These are phyloP conservation scores for Draba incana DNA, from an alignment of 345 rosid genomes.

Conservation along the genomic window DNA sequence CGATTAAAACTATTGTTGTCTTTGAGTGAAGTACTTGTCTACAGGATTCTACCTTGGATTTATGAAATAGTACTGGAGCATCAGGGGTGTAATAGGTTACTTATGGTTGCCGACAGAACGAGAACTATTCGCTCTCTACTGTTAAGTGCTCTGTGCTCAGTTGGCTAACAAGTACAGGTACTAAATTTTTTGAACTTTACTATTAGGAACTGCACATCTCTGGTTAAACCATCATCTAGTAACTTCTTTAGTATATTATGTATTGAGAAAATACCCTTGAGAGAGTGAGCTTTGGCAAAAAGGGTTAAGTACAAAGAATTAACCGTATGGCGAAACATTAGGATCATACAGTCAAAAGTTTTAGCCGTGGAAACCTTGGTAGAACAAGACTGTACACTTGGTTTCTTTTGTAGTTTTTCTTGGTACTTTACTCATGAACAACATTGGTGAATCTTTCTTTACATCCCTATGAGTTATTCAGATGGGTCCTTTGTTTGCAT, in stretches of 20 bases:
- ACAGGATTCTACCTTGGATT: constrained; percentile 24
- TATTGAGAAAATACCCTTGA: not conserved
- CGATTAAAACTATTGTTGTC: constrained; percentile 18
- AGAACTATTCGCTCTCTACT: too few relatives aligned
- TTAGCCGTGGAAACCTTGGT: not conserved
- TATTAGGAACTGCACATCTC: not conserved
- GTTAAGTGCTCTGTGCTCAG: not conserved
- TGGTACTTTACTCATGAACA: constrained; percentile 9
- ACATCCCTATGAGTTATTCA: not conserved
- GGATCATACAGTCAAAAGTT: too few relatives aligned
- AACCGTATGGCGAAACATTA: constrained; percentile 8
- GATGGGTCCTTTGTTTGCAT: not conserved
- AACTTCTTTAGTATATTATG: constrained; percentile 10
- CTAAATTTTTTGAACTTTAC: constrained; percentile 9
- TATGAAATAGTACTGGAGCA: constrained; percentile 16
- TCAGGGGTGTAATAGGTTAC: not conserved
- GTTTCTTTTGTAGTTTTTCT: not conserved
- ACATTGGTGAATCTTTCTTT: constrained; percentile 29
- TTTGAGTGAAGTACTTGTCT: constrained; percentile 26
- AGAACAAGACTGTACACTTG: not conserved
- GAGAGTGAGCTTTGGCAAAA: constrained; percentile 16
- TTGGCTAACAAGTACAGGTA: not conserved
- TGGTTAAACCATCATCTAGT: constrained; percentile 18
- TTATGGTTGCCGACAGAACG: constrained; percentile 17
- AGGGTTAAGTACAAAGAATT: not conserved